Conservation (phyloP, 768 basidiomycete genomes). For the Boletus rufocinnamomeus region DNA sequence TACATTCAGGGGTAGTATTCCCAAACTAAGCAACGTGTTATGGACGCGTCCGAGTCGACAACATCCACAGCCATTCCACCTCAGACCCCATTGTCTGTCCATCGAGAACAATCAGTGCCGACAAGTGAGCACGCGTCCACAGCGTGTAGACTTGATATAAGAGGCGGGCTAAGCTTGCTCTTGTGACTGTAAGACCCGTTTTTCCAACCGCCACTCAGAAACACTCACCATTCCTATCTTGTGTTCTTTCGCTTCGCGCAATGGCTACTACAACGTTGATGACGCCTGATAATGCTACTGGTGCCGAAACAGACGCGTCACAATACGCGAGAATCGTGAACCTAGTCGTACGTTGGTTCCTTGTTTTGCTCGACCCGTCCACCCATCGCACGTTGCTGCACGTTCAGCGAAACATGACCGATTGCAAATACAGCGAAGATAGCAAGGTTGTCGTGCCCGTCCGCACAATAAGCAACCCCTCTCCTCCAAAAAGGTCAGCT, state of each 20-base stretch:
- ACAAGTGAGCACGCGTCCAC: background rate
- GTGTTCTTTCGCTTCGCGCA: background rate
- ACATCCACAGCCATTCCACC: no score
- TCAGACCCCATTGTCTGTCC: background rate
- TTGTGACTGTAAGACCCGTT: background rate
- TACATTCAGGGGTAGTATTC: no score
- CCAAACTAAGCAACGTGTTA: no score
- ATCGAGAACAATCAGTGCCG: background rate
- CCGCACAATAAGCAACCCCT: no score
- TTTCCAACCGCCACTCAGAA: background rate
- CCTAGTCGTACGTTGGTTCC: background rate
- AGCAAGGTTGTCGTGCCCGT: no score
- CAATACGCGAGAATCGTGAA: background rate
- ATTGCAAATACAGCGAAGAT: no score
- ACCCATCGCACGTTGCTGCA: background rate
- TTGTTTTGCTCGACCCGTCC: background rate
- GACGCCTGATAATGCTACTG: background rate
- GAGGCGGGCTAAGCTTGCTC: background rate
- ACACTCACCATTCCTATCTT: background rate
- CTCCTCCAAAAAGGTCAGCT: slow-evolving; percentile 3
- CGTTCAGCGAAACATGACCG: no score
- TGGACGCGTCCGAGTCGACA: no score
- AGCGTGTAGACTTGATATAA: background rate
- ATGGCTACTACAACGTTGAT: background rate
- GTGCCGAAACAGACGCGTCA: background rate